A percentile compares a stretch with the other conserved stretches of the same genome.
phyloP scores from a whole-genome alignment of 495 filamentous ascomycete genomes.

The Aspergillus haitiensis region DNA sequence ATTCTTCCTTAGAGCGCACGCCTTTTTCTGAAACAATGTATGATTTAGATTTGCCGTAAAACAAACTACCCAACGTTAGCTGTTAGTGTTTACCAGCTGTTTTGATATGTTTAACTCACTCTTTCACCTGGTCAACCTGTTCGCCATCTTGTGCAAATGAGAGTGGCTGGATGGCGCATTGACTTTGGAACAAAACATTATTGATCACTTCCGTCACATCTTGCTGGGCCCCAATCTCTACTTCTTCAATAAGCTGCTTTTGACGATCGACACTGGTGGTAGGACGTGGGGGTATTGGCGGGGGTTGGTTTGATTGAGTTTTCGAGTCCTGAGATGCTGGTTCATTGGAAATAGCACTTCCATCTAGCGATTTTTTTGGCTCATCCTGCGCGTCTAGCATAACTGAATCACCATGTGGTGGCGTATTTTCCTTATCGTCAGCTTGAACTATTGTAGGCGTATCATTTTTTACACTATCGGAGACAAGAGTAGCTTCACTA shows the following conservation, averaged over 20 bases:
- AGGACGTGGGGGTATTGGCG: conserved; percentile 51
- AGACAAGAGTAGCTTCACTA: conserved; percentile 57
- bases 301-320: conserved; percentile 34
- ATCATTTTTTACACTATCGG: conserved; percentile 33
- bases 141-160: conserved; percentile 62
- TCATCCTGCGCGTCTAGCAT: conserved; percentile 22
- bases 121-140: conserved; percentile 76
- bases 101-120: conserved; percentile 39
- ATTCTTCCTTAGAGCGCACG: conserved; percentile 53
- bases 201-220: conserved; percentile 96
- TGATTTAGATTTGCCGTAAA: conserved; percentile 58
- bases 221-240: conserved; percentile 70
- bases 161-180: conserved; percentile 75
- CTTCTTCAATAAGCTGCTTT: conserved; percentile 50
- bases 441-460: conserved; percentile 20
- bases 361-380: conserved; percentile 12
- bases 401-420: conserved; percentile 26
- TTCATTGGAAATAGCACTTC: background rate
- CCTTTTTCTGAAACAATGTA: conserved; percentile 50
- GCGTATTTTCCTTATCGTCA: conserved; percentile 49
- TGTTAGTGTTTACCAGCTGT: background rate
- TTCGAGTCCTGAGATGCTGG: conserved; percentile 9
- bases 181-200: conserved; percentile 84
- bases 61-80: conserved; percentile 44
- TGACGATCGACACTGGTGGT: conserved; percentile 35